Base-by-base conservation (phyloP, 2,329 filamentous ascomycete genomes). In the Fragosphaeria purpurea region DNA sequence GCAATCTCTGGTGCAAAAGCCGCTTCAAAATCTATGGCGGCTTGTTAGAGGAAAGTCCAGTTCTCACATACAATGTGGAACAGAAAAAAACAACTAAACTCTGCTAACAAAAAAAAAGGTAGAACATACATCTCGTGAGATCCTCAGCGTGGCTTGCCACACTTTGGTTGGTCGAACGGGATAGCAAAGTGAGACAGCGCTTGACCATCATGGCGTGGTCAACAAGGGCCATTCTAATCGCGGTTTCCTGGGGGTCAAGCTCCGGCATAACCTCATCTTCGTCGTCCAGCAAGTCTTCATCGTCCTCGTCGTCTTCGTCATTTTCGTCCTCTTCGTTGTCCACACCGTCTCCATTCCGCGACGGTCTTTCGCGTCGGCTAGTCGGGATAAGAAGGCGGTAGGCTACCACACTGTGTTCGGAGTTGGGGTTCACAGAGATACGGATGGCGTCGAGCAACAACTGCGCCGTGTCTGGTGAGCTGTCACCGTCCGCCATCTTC, bases 201-300 rank as follows among this genome's bases (percentile, higher is more conserved):
- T 91, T 89, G 59, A 97, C 82, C 65, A 88, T 83, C 53, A 95
- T 77, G 3, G 88, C 88, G 65, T 97, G 90, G 61, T 97, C 93
- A 41, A 95, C 77, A 34, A 97, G 75, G 1, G 88, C 86, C 64
- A 90, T 86, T 61, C 85, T 85, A 57, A 97, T 81, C 1, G 89
- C 87, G 46, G 79, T 87, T 57, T 94, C 84, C 59, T 89, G 75
- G 0, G 77, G 71, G 30, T 71, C 68, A 4, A 80, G 63, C 54
- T 73, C 71, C 2, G 72, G 71, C 30, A 68, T 67, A 40, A 74
- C 70, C 5, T 70, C 69, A 22, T 68, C 64, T 34, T 70, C 71
- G 10, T 70, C 65, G 2, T 64, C 64, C 12, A 37, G 35, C 35
- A 68, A 63, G 7, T 67, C 63, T 22, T 71, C 68, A 4, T 61